phyloP scores from a whole-genome alignment of 257 asterid genomes.

The Capsicum chinense region DNA sequence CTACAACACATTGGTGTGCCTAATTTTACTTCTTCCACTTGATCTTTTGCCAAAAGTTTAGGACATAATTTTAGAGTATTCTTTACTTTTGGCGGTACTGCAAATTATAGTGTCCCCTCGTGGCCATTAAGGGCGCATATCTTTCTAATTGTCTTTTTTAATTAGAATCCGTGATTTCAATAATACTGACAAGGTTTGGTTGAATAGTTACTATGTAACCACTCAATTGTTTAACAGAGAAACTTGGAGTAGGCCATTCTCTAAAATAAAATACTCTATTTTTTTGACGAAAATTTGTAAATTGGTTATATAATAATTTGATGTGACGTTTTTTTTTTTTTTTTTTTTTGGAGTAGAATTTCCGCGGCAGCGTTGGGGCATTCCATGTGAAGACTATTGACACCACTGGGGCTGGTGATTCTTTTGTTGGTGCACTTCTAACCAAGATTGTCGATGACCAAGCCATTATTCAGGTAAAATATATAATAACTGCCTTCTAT shows the following conservation, averaged over 20 bases:
- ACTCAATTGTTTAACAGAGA: not conserved
- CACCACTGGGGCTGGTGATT: conserved; percentile 61
- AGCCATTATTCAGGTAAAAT: conserved; percentile 42
- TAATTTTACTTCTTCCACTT: conserved; percentile 8
- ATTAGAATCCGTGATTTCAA: not conserved
- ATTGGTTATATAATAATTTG: not conserved
- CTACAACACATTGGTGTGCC: not conserved
- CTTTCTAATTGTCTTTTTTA: not conserved
- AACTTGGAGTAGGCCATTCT: not conserved
- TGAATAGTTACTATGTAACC: not conserved
- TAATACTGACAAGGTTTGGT: not conserved
- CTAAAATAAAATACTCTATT: no score
- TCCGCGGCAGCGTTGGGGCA: conserved; percentile 45
- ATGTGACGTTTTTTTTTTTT: not conserved
- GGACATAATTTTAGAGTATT: not conserved
- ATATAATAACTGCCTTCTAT: no score
- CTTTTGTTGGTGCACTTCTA: conserved; percentile 57
- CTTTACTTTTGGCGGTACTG: not conserved
- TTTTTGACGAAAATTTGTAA: not conserved
- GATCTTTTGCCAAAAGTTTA: not conserved
- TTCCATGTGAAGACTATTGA: conserved; percentile 56
- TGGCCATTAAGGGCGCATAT: not conserved
- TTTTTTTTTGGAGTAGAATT: conserved; percentile 30
- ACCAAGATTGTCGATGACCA: conserved; percentile 49
- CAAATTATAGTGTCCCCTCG: not conserved